Evolutionary conservation across 2,329 filamentous ascomycete species (phyloP).

Genomic region (Esteya vermicola): DNA sequence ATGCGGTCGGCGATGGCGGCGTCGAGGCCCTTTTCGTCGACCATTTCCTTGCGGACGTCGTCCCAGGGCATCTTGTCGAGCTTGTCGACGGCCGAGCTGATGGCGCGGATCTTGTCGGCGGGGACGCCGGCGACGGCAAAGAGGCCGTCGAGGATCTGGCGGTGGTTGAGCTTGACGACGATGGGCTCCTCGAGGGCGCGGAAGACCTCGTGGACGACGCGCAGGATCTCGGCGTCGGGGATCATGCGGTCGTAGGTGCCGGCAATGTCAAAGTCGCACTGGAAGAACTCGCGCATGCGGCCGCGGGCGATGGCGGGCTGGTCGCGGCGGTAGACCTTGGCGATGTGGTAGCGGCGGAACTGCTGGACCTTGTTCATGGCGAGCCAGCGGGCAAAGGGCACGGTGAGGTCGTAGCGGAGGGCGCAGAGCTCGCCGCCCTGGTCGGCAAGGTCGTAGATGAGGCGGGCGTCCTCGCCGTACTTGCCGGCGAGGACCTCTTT

Average conservation of each 20-base stretch:
- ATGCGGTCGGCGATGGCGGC: constrained; percentile 72
- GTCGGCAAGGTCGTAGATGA: constrained; percentile 61
- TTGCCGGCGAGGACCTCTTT: constrained; percentile 46
- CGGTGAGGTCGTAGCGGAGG: constrained; percentile 57
- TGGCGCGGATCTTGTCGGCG: constrained; percentile 70
- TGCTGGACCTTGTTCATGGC: constrained; percentile 79
- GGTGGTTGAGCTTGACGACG: constrained; percentile 90
- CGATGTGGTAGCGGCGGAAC: constrained; percentile 92
- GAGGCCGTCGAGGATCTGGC: constrained; percentile 83
- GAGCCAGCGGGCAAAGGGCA: constrained; percentile 67
- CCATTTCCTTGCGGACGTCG: constrained; percentile 86
- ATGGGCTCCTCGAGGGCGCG: constrained; percentile 54
- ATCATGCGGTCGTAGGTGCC: constrained; percentile 82
- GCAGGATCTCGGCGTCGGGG: constrained; percentile 77
- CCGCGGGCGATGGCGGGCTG: constrained; percentile 65
- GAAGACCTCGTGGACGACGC: constrained; percentile 76
- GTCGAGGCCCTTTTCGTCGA: constrained; percentile 74
- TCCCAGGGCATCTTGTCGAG: constrained; percentile 83
- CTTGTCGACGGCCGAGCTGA: constrained; percentile 90
- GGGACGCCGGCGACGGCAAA: constrained; percentile 88
- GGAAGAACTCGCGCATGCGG: constrained; percentile 90
- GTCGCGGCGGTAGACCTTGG: constrained; percentile 58
- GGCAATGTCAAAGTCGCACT: constrained; percentile 94
- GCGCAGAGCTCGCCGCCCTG: constrained; percentile 74
- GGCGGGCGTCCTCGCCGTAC: constrained; percentile 58